A percentile compares a stretch with the other conserved stretches of the same genome.
phyloP scores from a whole-genome alignment of 108 stramenopile species.

The Pseudonitzschia pungens region DNA sequence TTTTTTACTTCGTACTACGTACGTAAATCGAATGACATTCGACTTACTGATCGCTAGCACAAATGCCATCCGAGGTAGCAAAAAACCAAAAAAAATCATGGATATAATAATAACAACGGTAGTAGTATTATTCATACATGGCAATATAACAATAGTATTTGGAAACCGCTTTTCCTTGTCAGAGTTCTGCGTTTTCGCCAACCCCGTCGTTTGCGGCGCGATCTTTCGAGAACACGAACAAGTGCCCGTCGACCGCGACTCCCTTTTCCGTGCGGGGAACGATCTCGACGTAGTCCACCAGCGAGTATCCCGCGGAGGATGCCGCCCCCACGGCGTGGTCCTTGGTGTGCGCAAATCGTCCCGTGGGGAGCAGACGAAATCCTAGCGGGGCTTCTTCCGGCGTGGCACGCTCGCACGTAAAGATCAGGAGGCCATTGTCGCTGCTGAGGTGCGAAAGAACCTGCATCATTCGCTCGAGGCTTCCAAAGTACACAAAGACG shows the following conservation, averaged over 20 bases:
- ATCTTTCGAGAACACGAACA: slow-evolving; percentile 53
- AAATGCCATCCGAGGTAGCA: too few relatives aligned
- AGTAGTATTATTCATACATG: too few relatives aligned
- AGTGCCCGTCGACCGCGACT: slow-evolving; percentile 57
- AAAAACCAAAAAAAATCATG: too few relatives aligned
- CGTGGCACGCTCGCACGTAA: slow-evolving; percentile 64
- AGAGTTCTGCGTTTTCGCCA: slow-evolving; percentile 4
- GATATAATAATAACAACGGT: too few relatives aligned
- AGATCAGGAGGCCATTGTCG: slow-evolving; percentile 42
- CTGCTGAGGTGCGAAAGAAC: slow-evolving; percentile 44
- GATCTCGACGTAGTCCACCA: slow-evolving; percentile 49
- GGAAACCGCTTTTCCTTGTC: background rate
- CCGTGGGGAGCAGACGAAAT: slow-evolving; percentile 57
- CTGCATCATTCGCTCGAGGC: slow-evolving; percentile 41
- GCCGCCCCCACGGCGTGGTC: slow-evolving; percentile 51
- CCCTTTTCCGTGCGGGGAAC: slow-evolving; percentile 75
- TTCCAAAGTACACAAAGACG: slow-evolving; percentile 74
- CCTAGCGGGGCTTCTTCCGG: slow-evolving; percentile 54
- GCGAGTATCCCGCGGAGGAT: slow-evolving; percentile 40
- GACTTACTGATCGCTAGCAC: too few relatives aligned
- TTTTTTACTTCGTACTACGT: too few relatives aligned
- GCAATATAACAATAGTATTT: too few relatives aligned
- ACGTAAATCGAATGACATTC: too few relatives aligned
- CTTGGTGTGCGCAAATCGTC: slow-evolving; percentile 72
- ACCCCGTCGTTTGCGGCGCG: background rate